Percentiles rank a stretch among this genome's conserved stretches.
These are phyloP conservation scores for Naganishia antarctica DNA, from an alignment of 768 basidiomycete species.

Conservation along the genomic window DNA sequence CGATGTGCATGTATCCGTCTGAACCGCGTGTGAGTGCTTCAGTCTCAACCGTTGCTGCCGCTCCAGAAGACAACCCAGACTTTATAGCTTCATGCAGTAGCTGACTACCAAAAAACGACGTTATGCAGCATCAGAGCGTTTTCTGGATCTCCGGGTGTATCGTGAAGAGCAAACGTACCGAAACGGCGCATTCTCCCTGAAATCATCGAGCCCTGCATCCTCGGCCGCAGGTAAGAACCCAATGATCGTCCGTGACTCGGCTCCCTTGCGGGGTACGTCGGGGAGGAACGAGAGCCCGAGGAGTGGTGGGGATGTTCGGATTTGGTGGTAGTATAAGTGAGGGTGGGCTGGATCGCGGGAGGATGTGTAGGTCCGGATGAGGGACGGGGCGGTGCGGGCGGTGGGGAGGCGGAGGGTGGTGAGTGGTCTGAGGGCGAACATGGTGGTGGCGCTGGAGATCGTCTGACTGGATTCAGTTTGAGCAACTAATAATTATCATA, in stretches of 20 bases:
- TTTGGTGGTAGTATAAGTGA: constrained; percentile 43
- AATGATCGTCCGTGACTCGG: constrained; percentile 36
- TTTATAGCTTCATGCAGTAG: constrained; percentile 37
- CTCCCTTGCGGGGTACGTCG: constrained; percentile 28
- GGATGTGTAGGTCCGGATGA: constrained; percentile 2
- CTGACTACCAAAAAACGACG: not conserved
- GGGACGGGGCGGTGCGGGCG: not conserved
- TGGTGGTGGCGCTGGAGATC: too few relatives aligned
- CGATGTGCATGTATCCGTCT: constrained; percentile 48
- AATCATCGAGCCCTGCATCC: constrained; percentile 38
- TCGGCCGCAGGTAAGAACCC: constrained; percentile 39
- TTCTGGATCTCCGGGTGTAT: not conserved
- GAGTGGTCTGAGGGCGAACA: not conserved
- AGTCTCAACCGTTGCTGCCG: constrained; percentile 34
- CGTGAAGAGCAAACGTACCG: constrained; percentile 32
- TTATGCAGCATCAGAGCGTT: too few relatives aligned
- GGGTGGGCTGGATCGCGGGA: constrained; percentile 41
- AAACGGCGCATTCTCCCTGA: constrained; percentile 41
- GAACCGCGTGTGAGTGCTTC: constrained; percentile 42
- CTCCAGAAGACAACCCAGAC: constrained; percentile 32
- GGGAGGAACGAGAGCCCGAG: constrained; percentile 43
- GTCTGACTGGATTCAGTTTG: too few relatives aligned
- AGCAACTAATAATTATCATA: too few relatives aligned
- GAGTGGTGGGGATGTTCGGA: constrained; percentile 26
- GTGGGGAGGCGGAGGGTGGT: not conserved